These are phyloP conservation scores for Panellus pusillus DNA, from an alignment of 768 basidiomycete genomes.

Conservation along the genomic window DNA sequence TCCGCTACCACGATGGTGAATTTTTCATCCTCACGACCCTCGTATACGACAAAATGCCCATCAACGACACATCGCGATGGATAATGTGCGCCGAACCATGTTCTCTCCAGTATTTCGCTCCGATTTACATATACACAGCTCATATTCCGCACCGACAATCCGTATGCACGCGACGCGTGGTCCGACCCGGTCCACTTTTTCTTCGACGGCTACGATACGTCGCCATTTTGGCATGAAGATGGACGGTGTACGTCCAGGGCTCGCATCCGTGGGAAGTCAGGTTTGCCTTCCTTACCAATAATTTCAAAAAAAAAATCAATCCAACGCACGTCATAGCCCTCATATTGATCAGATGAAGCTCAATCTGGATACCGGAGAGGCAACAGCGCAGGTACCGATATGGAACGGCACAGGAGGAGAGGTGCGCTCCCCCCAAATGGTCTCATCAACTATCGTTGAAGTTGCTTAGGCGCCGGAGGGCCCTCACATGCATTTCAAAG, in stretches of 20 bases:
- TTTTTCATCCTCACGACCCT: slow-evolving; percentile 29
- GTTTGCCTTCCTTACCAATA: neutral
- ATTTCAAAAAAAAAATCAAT: neutral
- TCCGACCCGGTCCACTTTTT: slow-evolving; percentile 32
- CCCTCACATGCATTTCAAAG: slow-evolving; percentile 28
- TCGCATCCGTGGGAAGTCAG: slow-evolving; percentile 26
- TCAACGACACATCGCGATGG: slow-evolving; percentile 24
- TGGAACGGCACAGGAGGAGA: slow-evolving; percentile 30
- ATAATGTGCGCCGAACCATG: slow-evolving; percentile 20
- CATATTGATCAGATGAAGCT: slow-evolving; percentile 25
- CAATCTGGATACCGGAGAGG: slow-evolving; percentile 25
- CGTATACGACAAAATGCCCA: slow-evolving; percentile 24
- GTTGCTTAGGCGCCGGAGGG: slow-evolving; percentile 26
- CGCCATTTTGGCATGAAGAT: slow-evolving; percentile 33
- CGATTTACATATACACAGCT: slow-evolving; percentile 10
- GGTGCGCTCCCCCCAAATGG: neutral
- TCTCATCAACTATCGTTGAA: neutral
- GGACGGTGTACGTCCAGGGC: slow-evolving; percentile 32
- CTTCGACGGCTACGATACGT: slow-evolving; percentile 35
- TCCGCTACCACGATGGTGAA: slow-evolving; percentile 24
- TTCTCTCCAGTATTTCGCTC: neutral
- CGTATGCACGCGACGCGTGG: slow-evolving; percentile 27
- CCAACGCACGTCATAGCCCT: slow-evolving; percentile 15
- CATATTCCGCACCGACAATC: slow-evolving; percentile 24
- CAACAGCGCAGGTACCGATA: slow-evolving; percentile 20